Evolutionary conservation across 495 filamentous ascomycete species (phyloP).

Genomic region (Saxophila tyrrhenica): DNA sequence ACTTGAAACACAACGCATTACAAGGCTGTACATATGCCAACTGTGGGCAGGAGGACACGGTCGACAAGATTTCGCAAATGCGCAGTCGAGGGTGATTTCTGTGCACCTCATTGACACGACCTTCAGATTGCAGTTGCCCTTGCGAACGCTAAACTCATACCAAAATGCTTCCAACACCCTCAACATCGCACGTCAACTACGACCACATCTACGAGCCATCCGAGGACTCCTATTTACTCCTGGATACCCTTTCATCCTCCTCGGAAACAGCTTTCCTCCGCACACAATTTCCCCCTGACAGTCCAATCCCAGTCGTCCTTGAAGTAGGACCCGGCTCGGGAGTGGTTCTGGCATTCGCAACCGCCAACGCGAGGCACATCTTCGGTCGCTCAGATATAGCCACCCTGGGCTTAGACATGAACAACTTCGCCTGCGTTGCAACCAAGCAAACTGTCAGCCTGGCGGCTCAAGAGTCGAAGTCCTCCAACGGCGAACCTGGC

Average conservation of each 20-base stretch:
- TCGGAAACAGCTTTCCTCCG: slow-evolving; percentile 62
- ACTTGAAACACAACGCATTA: too few species aligned
- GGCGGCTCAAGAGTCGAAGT: slow-evolving; percentile 33
- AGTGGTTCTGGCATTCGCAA: slow-evolving; percentile 75
- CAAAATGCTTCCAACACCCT: slow-evolving; percentile 79
- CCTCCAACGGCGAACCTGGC: not conserved
- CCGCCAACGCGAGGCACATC: slow-evolving; percentile 59
- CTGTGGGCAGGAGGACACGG: too few species aligned
- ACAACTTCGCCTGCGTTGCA: slow-evolving; percentile 63
- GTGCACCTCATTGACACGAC: too few species aligned
- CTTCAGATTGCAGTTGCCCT: too few species aligned
- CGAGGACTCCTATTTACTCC: slow-evolving; percentile 88
- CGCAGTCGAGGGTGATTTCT: too few species aligned
- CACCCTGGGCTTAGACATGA: slow-evolving; percentile 69
- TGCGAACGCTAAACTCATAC: not conserved
- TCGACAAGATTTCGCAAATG: too few species aligned
- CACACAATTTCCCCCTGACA: slow-evolving; percentile 40
- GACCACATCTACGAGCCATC: slow-evolving; percentile 80
- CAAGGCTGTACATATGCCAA: too few species aligned
- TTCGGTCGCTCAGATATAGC: slow-evolving; percentile 62
- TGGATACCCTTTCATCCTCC: slow-evolving; percentile 75
- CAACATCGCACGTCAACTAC: slow-evolving; percentile 79
- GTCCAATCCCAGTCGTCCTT: slow-evolving; percentile 51
- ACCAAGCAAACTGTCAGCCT: slow-evolving; percentile 48
- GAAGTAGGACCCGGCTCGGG: slow-evolving; percentile 88